Conservation (phyloP, 306 rosid genomes). For the Lathyrus tuberosus region DNA sequence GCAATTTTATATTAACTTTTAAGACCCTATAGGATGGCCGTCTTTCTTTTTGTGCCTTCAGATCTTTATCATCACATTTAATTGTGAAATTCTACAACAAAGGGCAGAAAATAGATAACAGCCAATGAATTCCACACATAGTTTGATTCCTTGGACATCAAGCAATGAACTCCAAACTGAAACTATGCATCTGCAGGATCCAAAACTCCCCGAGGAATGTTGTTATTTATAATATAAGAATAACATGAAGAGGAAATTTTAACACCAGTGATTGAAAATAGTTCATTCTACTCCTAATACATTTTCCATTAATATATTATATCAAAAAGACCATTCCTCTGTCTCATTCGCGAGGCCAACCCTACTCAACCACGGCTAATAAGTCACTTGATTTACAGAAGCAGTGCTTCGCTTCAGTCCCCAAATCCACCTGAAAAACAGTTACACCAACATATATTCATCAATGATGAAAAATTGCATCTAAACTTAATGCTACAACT, state of each 20-base stretch:
- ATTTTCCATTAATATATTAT: conserved; percentile 5
- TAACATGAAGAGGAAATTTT: not conserved
- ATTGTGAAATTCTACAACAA: no score
- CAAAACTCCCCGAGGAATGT: not conserved
- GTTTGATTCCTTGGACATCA: no score
- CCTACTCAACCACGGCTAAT: conserved; percentile 80
- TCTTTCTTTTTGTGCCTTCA: no score
- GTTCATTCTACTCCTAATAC: conserved; percentile 14
- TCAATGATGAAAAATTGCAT: conserved; percentile 1
- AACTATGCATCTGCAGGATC: not conserved
- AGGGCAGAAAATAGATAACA: no score
- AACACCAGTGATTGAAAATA: conserved; percentile 5
- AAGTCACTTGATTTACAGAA: conserved; percentile 86
- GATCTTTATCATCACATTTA: no score
- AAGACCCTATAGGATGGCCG: no score
- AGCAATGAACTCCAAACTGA: no score
- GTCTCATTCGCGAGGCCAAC: not conserved
- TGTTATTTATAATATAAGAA: not conserved
- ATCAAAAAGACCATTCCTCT: conserved; percentile 1
- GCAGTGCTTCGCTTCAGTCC: conserved; percentile 73
- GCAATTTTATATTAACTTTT: no score
- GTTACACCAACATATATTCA: conserved; percentile 2
- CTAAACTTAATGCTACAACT: conserved; percentile 1
- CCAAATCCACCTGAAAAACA: conserved; percentile 87
- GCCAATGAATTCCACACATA: no score